Conservation (phyloP, 2,329 filamentous ascomycete species). For the Nigrospora osmanthi region DNA sequence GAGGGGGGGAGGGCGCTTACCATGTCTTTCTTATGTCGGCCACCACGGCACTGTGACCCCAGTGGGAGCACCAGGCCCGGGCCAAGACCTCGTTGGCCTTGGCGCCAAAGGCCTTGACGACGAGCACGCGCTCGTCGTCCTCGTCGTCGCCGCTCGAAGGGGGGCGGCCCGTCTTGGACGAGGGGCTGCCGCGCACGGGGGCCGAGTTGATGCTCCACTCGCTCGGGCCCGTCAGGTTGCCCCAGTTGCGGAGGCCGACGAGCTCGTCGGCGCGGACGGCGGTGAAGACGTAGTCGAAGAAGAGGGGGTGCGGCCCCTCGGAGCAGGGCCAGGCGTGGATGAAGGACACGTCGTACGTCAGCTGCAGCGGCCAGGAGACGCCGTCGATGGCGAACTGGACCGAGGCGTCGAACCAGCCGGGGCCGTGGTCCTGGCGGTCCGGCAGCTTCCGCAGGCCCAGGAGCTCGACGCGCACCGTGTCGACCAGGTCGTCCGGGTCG, state of each 20-base stretch:
- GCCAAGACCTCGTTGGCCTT: conserved; percentile 70
- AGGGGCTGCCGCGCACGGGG: conserved; percentile 12
- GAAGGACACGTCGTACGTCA: conserved; percentile 60
- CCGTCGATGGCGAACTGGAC: conserved; percentile 58
- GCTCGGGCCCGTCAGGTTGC: conserved; percentile 22
- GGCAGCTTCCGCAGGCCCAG: conserved; percentile 47
- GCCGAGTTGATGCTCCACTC: conserved; percentile 13
- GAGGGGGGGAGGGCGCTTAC: conserved; percentile 28
- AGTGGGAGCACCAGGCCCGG: conserved; percentile 69
- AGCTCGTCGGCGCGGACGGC: conserved; percentile 56
- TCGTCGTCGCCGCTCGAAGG: conserved; percentile 20
- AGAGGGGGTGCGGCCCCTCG: conserved; percentile 59
- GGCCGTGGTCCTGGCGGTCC: conserved; percentile 20
- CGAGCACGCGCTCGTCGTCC: conserved; percentile 59
- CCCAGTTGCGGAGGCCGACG: conserved; percentile 60
- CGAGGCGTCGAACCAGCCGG: conserved; percentile 49
- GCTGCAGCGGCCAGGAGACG: conserved; percentile 53
- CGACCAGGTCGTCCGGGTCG: conserved; percentile 48
- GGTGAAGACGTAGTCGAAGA: conserved; percentile 61
- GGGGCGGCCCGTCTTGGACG: conserved; percentile 6
- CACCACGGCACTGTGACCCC: conserved; percentile 64
- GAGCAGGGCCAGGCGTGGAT: conserved; percentile 58
- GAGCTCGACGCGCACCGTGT: conserved; percentile 63
- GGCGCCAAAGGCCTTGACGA: conserved; percentile 66
- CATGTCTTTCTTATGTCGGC: conserved; percentile 63